phyloP scores from a whole-genome alignment of 352 stramenopile species.

The Phytophthora melonis region DNA sequence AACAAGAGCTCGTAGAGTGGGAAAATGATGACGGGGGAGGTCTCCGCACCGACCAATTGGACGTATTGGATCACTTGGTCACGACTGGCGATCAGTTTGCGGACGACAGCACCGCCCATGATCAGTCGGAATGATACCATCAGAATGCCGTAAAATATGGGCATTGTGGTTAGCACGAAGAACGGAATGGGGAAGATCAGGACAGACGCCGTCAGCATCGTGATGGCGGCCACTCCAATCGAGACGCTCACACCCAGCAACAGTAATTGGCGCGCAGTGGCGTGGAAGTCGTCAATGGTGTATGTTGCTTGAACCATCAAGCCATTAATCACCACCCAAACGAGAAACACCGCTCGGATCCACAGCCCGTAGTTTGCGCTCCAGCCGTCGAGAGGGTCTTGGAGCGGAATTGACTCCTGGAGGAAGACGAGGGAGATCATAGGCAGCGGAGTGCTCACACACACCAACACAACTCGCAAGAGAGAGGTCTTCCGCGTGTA shows the following conservation, averaged over 20 bases:
- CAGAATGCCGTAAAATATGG: conserved; percentile 1
- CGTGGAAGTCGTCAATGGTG: background rate
- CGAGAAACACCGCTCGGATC: conserved; percentile 2
- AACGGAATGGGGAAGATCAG: conserved; percentile 15
- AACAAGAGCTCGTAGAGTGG: conserved; percentile 11
- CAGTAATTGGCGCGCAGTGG: background rate
- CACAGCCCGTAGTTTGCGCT: conserved; percentile 9
- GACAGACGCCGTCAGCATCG: background rate
- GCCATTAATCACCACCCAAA: background rate
- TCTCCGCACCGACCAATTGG: background rate
- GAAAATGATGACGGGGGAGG: conserved; percentile 6
- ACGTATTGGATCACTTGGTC: background rate
- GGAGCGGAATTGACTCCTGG: conserved; percentile 4
- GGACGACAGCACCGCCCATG: background rate
- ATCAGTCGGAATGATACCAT: background rate
- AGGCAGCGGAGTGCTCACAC: background rate
- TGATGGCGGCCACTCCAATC: background rate
- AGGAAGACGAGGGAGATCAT: background rate
- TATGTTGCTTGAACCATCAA: background rate
- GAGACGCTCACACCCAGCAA: background rate
- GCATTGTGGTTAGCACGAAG: background rate
- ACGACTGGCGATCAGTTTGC: background rate
- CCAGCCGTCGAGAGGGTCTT: conserved; percentile 4
- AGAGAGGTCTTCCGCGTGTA: background rate
- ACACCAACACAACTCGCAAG: conserved; percentile 1